Base-by-base conservation (phyloP, 2,329 filamentous ascomycete species). In the Juglanconis juglandina region DNA sequence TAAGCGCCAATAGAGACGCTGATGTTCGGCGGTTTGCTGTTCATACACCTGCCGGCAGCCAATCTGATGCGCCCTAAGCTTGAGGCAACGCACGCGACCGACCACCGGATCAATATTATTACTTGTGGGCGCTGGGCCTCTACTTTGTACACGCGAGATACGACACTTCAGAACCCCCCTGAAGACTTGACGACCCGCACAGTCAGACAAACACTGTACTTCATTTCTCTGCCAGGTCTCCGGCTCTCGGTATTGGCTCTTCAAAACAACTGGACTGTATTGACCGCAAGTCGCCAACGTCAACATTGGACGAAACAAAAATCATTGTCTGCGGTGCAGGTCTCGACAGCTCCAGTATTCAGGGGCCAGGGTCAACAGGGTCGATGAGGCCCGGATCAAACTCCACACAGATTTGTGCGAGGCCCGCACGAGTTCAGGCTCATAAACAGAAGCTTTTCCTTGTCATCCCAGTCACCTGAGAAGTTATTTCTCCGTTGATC, bases 1-100 rank as follows among this genome's bases (percentile, higher is more conserved):
- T 17, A 60, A 44, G 53, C 61, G 58, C 58, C 61, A 63, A 63
- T 60, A 58, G 52, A 54, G 47, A 54, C 57, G 59, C 54, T 55
- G 33, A 37, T 51, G 30, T 55, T 58, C 37, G 46, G 47, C 53
- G 58, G 46, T 47, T 51, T 53, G 39, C 47, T 42, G n/a, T 54
- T 54, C 58, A 51, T 50, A 46, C 46, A 24, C 46, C 32, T 34
- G 30, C 37, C 24, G 13, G 33, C 37, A 39, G 37, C 55, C 55
- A 57, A 50, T 41, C 55, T 57, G 35, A 33, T 49, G 46, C 34
- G 37, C 24, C 35, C 41, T 17, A 14, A 24, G 32, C 8, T 33
- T n/a, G 17, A 24, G 24, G n/a, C 34, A 41, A 49, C 14, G 17
- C 55, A 50, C 47, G 37, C 37, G 47, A 57, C 35, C 30, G 35